A percentile compares a stretch with the other conserved stretches of the same genome.
These are phyloP conservation scores for Cladosporium sp. DNA, from an alignment of 2,329 filamentous ascomycete species.

Conservation along the genomic window DNA sequence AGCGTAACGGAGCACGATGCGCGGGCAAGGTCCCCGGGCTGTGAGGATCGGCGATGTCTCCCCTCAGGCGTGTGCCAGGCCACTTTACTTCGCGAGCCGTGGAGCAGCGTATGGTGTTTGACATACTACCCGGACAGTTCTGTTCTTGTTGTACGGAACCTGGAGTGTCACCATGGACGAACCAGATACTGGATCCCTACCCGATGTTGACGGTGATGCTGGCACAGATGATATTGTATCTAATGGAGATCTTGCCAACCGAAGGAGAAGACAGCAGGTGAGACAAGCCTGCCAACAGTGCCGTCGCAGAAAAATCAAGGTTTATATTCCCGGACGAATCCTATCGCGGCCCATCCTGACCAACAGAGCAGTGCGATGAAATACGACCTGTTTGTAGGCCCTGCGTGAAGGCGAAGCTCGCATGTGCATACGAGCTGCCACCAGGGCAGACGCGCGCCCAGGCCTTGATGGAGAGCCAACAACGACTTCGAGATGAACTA, in stretches of 20 bases:
- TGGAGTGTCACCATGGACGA: not conserved
- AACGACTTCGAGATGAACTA: slow-evolving; percentile 7
- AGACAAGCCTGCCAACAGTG: slow-evolving; percentile 13
- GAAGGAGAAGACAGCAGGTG: slow-evolving; percentile 9
- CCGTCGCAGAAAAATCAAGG: slow-evolving; percentile 13
- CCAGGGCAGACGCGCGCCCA: slow-evolving; percentile 11
- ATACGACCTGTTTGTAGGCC: slow-evolving; percentile 9
- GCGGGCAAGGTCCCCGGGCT: not conserved
- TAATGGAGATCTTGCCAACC: slow-evolving; percentile 9
- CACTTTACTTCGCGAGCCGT: not conserved
- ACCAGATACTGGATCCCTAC: not conserved
- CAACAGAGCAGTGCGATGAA: slow-evolving; percentile 8
- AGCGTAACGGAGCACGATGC: not conserved
- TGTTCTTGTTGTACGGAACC: not conserved
- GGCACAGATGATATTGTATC: slow-evolving; percentile 4
- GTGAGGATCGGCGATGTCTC: slow-evolving; percentile 4
- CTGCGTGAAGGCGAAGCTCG: slow-evolving; percentile 9
- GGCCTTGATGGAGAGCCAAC: slow-evolving; percentile 11
- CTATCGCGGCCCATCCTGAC: not conserved
- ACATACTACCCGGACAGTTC: not conserved
- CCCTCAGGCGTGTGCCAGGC: not conserved
- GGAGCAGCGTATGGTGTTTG: not conserved
- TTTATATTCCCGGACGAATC: not conserved
- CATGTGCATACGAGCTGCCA: slow-evolving; percentile 12
- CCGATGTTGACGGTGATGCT: slow-evolving; percentile 4